Conservation (phyloP, 306 rosid species). For the Acacia confusa region DNA sequence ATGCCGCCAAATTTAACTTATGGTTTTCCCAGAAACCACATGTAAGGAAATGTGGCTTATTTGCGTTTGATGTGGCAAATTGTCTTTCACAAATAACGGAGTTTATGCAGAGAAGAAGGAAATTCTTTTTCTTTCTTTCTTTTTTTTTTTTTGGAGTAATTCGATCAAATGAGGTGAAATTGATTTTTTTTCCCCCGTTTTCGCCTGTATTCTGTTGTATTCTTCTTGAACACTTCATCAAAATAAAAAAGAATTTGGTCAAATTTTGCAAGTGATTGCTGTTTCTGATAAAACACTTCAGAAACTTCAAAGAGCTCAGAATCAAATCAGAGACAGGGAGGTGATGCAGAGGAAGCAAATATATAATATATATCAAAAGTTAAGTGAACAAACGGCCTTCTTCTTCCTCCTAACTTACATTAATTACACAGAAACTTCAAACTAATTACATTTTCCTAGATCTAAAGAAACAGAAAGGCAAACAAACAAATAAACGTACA, state of each 20-base stretch:
- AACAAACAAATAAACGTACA: not conserved
- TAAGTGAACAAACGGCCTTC: not conserved
- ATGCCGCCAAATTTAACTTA: not conserved
- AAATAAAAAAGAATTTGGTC: not conserved
- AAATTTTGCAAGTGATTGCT: not conserved
- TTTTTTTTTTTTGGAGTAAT: not conserved
- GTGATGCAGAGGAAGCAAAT: not conserved
- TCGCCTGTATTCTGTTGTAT: not conserved
- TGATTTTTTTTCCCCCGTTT: not conserved
- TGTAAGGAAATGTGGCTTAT: not conserved
- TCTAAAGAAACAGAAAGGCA: not conserved
- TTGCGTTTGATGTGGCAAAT: not conserved
- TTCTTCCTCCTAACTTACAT: not conserved
- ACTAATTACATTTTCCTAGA: not conserved
- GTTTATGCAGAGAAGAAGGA: not conserved
- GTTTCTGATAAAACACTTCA: not conserved
- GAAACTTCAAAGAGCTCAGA: not conserved
- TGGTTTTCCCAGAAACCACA: not conserved
- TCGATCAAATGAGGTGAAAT: not conserved
- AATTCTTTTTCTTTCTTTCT: not conserved
- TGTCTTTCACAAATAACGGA: too few species aligned
- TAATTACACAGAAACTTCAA: not conserved
- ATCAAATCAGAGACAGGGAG: not conserved
- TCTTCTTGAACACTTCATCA: not conserved
- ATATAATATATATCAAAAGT: not conserved